phyloP scores from a whole-genome alignment of 139 green algal species.

The Chlorella ohadii region DNA sequence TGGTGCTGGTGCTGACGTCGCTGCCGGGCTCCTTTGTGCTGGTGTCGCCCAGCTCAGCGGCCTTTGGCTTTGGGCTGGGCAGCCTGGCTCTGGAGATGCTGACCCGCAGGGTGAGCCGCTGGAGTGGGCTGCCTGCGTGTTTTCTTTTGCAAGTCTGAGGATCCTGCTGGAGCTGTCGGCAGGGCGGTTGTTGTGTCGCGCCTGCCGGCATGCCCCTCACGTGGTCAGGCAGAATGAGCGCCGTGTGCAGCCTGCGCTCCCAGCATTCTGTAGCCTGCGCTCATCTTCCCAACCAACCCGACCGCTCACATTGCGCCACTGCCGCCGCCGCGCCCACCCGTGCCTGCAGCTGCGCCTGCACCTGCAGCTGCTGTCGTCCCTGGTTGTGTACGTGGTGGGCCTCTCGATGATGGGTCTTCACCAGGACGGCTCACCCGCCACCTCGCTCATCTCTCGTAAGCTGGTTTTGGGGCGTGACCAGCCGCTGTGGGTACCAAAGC shows the following conservation, averaged over 20 bases:
- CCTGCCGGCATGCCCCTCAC: no score
- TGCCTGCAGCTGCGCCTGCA: conserved; percentile 12
- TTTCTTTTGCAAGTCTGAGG: no score
- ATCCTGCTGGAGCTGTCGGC: no score
- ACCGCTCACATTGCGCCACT: no score
- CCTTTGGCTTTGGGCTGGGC: conserved; percentile 28
- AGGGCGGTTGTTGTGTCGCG: no score
- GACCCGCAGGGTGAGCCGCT: neutral
- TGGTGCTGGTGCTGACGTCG: neutral
- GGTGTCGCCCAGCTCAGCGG: neutral
- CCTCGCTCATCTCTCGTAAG: conserved; percentile 3
- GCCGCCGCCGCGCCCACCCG: no score
- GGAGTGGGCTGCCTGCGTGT: neutral
- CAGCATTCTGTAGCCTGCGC: no score
- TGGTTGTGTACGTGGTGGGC: neutral
- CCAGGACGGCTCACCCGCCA: neutral
- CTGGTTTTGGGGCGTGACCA: neutral
- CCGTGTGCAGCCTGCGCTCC: no score
- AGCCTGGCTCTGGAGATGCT: conserved; percentile 6
- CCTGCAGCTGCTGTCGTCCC: conserved; percentile 20
- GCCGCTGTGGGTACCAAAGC: no score
- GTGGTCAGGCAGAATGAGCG: no score
- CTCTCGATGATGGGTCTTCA: conserved; percentile 17
- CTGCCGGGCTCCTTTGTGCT: neutral
- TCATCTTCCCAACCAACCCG: no score